Evolutionary conservation across 192 early-diverging fungal genomes (phyloP).

Genomic region (Coemansia sp.): DNA sequence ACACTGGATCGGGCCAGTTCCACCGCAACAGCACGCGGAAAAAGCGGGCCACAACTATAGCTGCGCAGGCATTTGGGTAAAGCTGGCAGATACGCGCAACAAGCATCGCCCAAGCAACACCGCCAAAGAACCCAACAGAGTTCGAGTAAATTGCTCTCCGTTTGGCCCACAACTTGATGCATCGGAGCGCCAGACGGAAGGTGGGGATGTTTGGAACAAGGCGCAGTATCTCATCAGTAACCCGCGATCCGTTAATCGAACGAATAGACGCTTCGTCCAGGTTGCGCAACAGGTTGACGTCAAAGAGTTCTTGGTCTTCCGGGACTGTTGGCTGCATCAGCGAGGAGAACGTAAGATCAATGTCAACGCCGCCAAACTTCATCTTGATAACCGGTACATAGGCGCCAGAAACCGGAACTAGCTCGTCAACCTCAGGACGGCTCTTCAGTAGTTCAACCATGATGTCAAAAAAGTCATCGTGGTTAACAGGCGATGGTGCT

Average conservation of each 20-base stretch:
- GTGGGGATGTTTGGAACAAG: conserved; percentile 88
- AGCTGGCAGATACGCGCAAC: conserved; percentile 94
- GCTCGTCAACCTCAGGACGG: conserved; percentile 81
- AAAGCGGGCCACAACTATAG: conserved; percentile 82
- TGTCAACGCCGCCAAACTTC: conserved; percentile 85
- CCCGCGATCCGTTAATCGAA: conserved; percentile 92
- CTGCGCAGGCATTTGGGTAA: conserved; percentile 91
- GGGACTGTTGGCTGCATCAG: conserved; percentile 74
- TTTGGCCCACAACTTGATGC: conserved; percentile 97
- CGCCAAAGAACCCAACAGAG: conserved; percentile 96
- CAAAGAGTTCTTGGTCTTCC: conserved; percentile 80
- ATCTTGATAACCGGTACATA: conserved; percentile 96
- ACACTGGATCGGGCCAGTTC: conserved; percentile 93
- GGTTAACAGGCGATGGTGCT: conserved; percentile 80
- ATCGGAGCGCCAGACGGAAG: conserved; percentile 88
- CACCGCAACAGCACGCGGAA: conserved; percentile 86
- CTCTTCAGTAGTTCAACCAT: conserved; percentile 85
- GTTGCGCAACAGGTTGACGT: conserved; percentile 82
- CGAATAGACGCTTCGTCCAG: conserved; percentile 87
- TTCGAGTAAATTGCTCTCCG: conserved; percentile 91
- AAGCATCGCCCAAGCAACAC: conserved; percentile 98
- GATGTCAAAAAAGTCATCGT: conserved; percentile 90
- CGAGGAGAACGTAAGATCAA: conserved; percentile 91
- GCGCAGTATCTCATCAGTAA: conserved; percentile 93
- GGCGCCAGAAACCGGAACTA: conserved; percentile 83